Percentiles rank a stretch among this genome's conserved stretches.
Conservation (phyloP, 2,329 filamentous ascomycete genomes). For the Eutypa lata region DNA sequence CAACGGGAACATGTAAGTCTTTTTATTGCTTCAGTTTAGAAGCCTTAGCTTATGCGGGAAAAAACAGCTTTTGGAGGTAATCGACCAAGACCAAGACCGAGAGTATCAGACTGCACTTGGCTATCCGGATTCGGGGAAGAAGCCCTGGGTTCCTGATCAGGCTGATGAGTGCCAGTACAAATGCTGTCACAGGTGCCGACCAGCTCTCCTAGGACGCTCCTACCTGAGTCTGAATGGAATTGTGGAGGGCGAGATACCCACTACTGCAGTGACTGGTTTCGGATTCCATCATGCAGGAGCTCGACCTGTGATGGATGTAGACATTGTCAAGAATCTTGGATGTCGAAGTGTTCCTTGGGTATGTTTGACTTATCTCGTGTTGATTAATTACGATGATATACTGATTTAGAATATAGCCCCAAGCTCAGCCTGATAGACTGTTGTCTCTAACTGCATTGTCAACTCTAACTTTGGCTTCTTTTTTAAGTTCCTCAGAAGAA, state of each 20-base stretch:
- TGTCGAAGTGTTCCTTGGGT: constrained; percentile 35
- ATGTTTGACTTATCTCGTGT: constrained; percentile 12
- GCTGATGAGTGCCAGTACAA: constrained; percentile 47
- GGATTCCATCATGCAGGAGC: constrained; percentile 44
- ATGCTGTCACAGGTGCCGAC: constrained; percentile 49
- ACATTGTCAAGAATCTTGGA: constrained; percentile 38
- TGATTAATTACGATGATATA: neutral
- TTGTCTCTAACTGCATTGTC: neutral
- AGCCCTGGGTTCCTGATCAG: constrained; percentile 36
- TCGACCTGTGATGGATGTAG: constrained; percentile 41
- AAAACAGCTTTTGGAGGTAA: constrained; percentile 29
- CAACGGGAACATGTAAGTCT: constrained; percentile 47
- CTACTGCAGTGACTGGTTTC: constrained; percentile 48
- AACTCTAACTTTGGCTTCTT: neutral
- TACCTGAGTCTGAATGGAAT: constrained; percentile 50
- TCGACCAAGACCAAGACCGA: constrained; percentile 22
- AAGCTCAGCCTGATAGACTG: neutral
- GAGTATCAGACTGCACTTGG: constrained; percentile 10
- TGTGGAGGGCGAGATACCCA: constrained; percentile 45
- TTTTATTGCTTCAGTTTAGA: neutral
- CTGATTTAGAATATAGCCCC: constrained; percentile 12
- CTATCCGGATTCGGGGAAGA: constrained; percentile 11
- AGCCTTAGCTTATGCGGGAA: no score
- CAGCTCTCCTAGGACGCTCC: constrained; percentile 38
- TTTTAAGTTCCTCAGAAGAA: neutral